Conservation (phyloP, 2,329 filamentous ascomycete species). For the Diplodia sapinea region DNA sequence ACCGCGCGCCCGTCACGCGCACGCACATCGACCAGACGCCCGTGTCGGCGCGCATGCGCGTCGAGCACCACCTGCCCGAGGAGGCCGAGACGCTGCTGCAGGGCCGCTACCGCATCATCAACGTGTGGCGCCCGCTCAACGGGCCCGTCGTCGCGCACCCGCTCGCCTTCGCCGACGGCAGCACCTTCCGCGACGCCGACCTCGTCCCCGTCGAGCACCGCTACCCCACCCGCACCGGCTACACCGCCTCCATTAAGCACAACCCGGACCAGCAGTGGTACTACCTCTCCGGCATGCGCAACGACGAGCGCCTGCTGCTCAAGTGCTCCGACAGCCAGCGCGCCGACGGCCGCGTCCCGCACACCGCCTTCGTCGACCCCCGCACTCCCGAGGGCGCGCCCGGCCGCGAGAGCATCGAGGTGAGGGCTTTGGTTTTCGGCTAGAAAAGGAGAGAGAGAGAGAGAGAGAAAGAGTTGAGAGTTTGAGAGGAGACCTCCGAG, state of each 20-base stretch:
- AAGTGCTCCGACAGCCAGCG: slow-evolving; percentile 77
- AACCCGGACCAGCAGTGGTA: slow-evolving; percentile 72
- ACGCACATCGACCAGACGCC: slow-evolving; percentile 87
- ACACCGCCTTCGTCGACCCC: slow-evolving; percentile 72
- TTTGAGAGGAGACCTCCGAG: not conserved
- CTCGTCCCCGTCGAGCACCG: slow-evolving; percentile 75
- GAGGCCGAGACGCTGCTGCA: slow-evolving; percentile 68
- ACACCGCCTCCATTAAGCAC: slow-evolving; percentile 73
- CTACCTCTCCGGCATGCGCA: slow-evolving; percentile 79
- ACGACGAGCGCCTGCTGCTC: slow-evolving; percentile 73
- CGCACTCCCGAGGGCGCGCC: slow-evolving; percentile 72
- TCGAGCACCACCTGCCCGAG: slow-evolving; percentile 66
- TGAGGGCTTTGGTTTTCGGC: slow-evolving; percentile 83
- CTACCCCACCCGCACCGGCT: slow-evolving; percentile 72
- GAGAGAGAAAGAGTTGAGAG: not conserved
- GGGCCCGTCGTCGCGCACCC: slow-evolving; percentile 63
- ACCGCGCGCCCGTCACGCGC: slow-evolving; percentile 70
- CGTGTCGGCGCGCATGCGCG: slow-evolving; percentile 68
- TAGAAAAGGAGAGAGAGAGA: not conserved
- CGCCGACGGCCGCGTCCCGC: slow-evolving; percentile 51
- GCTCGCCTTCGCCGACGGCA: slow-evolving; percentile 63
- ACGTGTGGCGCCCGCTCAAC: slow-evolving; percentile 77
- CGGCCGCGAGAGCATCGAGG: slow-evolving; percentile 85
- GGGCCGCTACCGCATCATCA: slow-evolving; percentile 80
- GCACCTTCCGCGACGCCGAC: slow-evolving; percentile 64